A percentile compares a stretch with the other conserved stretches of the same genome.
Evolutionary conservation across 495 filamentous ascomycete species (phyloP).

Genomic region (Podospora australis): DNA sequence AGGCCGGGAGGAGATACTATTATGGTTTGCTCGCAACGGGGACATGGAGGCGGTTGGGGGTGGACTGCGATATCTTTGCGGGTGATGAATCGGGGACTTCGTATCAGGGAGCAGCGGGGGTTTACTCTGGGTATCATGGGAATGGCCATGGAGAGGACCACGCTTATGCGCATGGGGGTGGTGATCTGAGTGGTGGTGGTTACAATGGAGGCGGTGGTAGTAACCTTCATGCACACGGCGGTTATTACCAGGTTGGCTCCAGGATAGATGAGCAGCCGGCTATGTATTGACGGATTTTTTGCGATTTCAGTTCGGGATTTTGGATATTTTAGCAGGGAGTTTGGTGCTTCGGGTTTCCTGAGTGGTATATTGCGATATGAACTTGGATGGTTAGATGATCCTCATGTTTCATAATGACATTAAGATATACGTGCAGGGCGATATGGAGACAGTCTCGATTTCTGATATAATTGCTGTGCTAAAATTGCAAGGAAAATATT

Average conservation of each 20-base stretch:
- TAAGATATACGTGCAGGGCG: too few species aligned
- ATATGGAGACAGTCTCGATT: too few species aligned
- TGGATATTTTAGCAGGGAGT: too few species aligned
- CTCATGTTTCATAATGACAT: too few species aligned
- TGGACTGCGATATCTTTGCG: conserved; percentile 14
- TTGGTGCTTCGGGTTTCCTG: too few species aligned
- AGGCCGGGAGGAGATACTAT: conserved; percentile 24
- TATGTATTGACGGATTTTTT: conserved; percentile 1
- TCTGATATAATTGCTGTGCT: too few species aligned
- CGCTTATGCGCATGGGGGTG: not conserved
- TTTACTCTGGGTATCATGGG: not conserved
- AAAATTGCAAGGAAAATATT: too few species aligned
- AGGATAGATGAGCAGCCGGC: conserved; percentile 2
- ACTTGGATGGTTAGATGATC: too few species aligned
- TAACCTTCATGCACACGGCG: not conserved
- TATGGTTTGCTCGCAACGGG: conserved; percentile 22
- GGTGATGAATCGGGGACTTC: conserved; percentile 2
- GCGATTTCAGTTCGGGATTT: not conserved
- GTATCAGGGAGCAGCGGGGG: conserved; percentile 1
- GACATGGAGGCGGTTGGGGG: conserved; percentile 17
- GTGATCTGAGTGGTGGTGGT: not conserved
- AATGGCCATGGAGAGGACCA: not conserved
- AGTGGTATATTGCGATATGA: too few species aligned
- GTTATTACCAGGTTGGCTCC: not conserved
- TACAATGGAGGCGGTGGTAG: not conserved